These are phyloP conservation scores for Dysphania ambrosioides DNA, from an alignment of 148 eudicot species.

Conservation along the genomic window DNA sequence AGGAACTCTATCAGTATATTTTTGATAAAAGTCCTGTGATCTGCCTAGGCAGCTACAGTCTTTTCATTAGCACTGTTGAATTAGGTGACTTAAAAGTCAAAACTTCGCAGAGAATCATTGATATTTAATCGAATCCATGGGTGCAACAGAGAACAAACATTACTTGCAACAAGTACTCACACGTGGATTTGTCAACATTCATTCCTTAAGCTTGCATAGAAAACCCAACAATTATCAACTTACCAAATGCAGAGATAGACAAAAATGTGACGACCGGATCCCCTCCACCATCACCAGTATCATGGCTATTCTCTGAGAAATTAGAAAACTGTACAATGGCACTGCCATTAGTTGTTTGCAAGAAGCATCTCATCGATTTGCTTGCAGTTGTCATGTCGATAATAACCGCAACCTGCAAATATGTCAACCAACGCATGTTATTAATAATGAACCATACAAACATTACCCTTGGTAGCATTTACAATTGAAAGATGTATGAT, in stretches of 20 bases:
- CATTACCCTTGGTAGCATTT: not conserved
- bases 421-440: conserved; percentile 3
- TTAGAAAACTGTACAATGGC: conserved; percentile 58
- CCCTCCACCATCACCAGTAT: conserved; percentile 87
- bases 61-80: not conserved
- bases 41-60: not conserved
- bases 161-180: not conserved
- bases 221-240: conserved; percentile 18
- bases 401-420: conserved; percentile 51
- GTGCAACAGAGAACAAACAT: not conserved
- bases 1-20: not conserved
- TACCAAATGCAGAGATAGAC: conserved; percentile 67
- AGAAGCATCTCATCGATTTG: conserved; percentile 71
- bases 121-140: not conserved
- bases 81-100: not conserved
- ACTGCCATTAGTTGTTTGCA: conserved; percentile 45
- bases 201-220: not conserved
- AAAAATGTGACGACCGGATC: conserved; percentile 59
- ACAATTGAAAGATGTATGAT: not conserved
- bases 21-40: not conserved
- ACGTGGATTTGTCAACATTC: not conserved
- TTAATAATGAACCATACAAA: not conserved
- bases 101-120: not conserved
- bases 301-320: conserved; percentile 43
- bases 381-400: conserved; percentile 51